Percentiles rank a stretch among this genome's conserved stretches.
phyloP scores from a whole-genome alignment of 164 flowering plant genomes.

The Akebia trifoliata region DNA sequence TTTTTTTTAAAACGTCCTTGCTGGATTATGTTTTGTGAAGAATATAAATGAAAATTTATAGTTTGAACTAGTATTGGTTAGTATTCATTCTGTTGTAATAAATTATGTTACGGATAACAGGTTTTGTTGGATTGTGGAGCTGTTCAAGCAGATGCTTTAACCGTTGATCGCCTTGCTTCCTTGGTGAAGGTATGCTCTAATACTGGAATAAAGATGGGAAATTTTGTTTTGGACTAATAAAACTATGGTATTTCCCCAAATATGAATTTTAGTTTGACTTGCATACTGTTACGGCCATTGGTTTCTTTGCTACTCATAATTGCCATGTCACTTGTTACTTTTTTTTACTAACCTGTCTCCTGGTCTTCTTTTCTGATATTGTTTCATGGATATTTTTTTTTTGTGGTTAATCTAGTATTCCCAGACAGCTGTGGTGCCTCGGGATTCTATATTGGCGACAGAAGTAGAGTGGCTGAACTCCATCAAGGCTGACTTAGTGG shows the following conservation, averaged over 20 bases:
- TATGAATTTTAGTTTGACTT: not conserved
- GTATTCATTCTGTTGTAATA: not conserved
- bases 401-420: slow-evolving; percentile 46
- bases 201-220: not conserved
- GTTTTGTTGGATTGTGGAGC: slow-evolving; percentile 96
- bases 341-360: not conserved
- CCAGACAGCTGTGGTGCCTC: slow-evolving; percentile 87
- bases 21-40: not conserved
- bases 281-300: too few species aligned
- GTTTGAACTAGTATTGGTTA: not conserved
- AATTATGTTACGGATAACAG: slow-evolving; percentile 24
- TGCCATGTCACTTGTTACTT: not conserved
- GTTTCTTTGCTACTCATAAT: not conserved
- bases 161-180: slow-evolving; percentile 97
- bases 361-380: not conserved
- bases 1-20: not conserved
- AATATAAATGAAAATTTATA: not conserved
- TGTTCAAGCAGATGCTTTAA: slow-evolving; percentile 97
- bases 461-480: slow-evolving; percentile 91
- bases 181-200: slow-evolving; percentile 67
- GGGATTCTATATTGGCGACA: slow-evolving; percentile 68
- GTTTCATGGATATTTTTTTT: not conserved
- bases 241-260: not conserved
- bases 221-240: not conserved
- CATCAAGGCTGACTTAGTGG: slow-evolving; percentile 97